phyloP scores from a whole-genome alignment of 1,284 basidiomycete species.

The Chondrostereum purpureum region DNA sequence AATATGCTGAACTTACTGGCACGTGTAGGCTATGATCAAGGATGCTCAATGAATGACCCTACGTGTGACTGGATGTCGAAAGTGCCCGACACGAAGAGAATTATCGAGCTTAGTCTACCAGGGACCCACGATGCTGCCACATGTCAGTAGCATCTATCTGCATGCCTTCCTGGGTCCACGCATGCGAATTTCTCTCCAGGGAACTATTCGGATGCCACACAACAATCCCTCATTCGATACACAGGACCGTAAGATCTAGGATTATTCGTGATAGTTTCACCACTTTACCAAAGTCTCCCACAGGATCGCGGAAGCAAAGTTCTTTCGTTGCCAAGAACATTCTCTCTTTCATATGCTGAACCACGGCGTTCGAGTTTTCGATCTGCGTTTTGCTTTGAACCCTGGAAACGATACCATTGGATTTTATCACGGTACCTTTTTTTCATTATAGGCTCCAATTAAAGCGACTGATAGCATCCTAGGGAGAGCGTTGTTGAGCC shows the following conservation, averaged over 20 bases:
- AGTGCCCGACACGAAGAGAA: slow-evolving; percentile 28
- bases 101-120: slow-evolving; percentile 40
- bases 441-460: neutral
- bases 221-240: slow-evolving; percentile 32
- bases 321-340: slow-evolving; percentile 36
- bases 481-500: slow-evolving; percentile 33
- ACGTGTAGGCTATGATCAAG: slow-evolving; percentile 23
- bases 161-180: neutral
- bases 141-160: slow-evolving; percentile 20
- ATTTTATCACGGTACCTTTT: slow-evolving; percentile 32
- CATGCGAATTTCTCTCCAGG: slow-evolving; percentile 26
- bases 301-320: slow-evolving; percentile 29
- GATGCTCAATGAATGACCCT: slow-evolving; percentile 20
- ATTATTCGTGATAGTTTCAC: too few relatives aligned
- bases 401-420: slow-evolving; percentile 41
- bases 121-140: slow-evolving; percentile 41
- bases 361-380: slow-evolving; percentile 39
- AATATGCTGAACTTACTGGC: neutral
- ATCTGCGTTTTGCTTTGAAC: slow-evolving; percentile 38
- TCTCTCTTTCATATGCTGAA: slow-evolving; percentile 37
- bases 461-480: neutral
- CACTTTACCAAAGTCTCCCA: too few relatives aligned
- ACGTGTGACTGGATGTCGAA: slow-evolving; percentile 39
- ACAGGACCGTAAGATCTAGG: slow-evolving; percentile 31
- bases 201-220: slow-evolving; percentile 36